Base-by-base conservation (phyloP, 2,329 filamentous ascomycete species). In the Ophiocordyceps camponoti-floridani region DNA sequence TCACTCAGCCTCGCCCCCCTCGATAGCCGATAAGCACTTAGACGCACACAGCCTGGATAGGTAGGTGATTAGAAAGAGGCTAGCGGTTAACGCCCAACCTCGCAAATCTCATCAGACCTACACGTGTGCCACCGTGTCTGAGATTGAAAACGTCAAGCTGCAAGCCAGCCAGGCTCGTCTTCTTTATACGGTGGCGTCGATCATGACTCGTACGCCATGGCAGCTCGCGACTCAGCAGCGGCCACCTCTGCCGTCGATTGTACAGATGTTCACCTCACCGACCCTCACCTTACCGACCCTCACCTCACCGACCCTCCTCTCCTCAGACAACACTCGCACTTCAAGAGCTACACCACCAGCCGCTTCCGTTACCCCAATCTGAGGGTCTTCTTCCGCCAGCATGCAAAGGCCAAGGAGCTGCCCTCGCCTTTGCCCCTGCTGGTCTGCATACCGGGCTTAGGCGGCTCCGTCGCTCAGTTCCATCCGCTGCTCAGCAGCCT, bases 391-490 rank as follows among this genome's bases (percentile, higher is more conserved):
- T 88, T 82, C 62, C 76, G 82, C 46, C 75, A 76, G 45, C 91
- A 95, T 62, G 74, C 79, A 18, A 86, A 95, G 56, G 77, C 80
- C n/a, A 75, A 79, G 47, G 84, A 91, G 58, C 70, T 96, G 4
- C 86, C 85, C 1, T 71, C 74, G 0, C 79, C 84, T 0, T 64
- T 95, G 11, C 91, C 91, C 1, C 65, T 98, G 10, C 66, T 96
- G 4, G 87, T 96, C 40, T 94, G 93, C 57, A 70, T 96, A 46
- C 91, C 96, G 56, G 91, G 91, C 1, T 71, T 96, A 10, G 91
- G 89, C n/a, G 91, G 91, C 43, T 94, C 85, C 1, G 73, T 87
- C 23, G 82, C 86, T 11, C 91, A 96, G 56, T 96, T 95, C 57
- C 74, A 84, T 45, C 77, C 83, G 28, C 65, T 96, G 5, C 65